A percentile compares a stretch with the other conserved stretches of the same genome.
These are phyloP conservation scores for Ophiostoma australiae DNA, from an alignment of 2,329 filamentous ascomycete species.

Conservation along the genomic window DNA sequence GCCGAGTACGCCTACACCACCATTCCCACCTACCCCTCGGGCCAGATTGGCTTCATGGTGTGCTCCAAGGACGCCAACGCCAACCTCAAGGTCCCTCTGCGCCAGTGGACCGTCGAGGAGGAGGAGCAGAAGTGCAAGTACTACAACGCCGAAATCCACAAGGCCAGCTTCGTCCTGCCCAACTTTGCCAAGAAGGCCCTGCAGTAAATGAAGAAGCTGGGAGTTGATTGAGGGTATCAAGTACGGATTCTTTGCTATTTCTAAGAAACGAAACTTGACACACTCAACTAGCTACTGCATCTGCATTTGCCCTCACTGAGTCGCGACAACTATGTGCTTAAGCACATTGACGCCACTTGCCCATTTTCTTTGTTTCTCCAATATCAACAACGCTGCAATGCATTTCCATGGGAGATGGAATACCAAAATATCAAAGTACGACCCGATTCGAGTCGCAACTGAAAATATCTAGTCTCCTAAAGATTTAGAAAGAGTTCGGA, in stretches of 20 bases:
- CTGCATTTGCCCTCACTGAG: not conserved
- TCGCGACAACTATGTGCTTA: slow-evolving; percentile 1
- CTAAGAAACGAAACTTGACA: not conserved
- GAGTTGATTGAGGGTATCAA: not conserved
- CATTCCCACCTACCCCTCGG: slow-evolving; percentile 97
- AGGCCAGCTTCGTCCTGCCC: slow-evolving; percentile 87
- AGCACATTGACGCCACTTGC: not conserved
- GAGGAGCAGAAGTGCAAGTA: slow-evolving; percentile 91
- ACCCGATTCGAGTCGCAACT: not conserved
- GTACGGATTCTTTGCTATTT: not conserved
- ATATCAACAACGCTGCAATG: not conserved
- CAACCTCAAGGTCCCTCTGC: slow-evolving; percentile 79
- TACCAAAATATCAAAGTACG: not conserved
- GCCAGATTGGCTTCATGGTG: slow-evolving; percentile 99
- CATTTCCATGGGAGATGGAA: slow-evolving; percentile 11
- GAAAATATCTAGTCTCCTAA: not conserved
- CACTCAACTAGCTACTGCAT: not conserved
- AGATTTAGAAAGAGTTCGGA: slow-evolving; percentile 1
- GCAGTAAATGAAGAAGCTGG: slow-evolving; percentile 39
- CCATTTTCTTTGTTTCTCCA: slow-evolving; percentile 11
- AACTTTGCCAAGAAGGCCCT: slow-evolving; percentile 83
- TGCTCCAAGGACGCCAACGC: slow-evolving; percentile 89
- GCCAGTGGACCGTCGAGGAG: slow-evolving; percentile 76
- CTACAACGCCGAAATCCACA: slow-evolving; percentile 96
- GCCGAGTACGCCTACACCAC: slow-evolving; percentile 99